phyloP scores from a whole-genome alignment of 805 yeast species.

The Pichia pseudocactophila region DNA sequence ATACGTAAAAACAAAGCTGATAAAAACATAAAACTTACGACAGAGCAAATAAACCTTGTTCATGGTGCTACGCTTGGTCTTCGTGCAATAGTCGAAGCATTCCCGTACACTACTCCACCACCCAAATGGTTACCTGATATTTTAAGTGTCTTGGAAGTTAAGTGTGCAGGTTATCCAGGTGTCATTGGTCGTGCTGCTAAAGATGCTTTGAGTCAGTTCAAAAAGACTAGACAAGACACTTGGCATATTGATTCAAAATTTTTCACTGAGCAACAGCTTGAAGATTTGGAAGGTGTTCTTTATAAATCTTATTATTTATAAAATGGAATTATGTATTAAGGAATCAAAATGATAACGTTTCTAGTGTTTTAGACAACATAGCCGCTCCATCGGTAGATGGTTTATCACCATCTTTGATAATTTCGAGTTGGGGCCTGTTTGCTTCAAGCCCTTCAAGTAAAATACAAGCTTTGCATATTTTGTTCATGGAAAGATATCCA shows the following conservation, averaged over 20 bases:
- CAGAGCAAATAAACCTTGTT: conserved; percentile 37
- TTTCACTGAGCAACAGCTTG: conserved; percentile 71
- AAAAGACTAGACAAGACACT: conserved; percentile 87
- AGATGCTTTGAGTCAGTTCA: conserved; percentile 70
- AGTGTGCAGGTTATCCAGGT: conserved; percentile 67
- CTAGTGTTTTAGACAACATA: conserved; percentile 49
- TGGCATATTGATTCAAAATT: conserved; percentile 84
- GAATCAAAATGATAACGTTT: conserved; percentile 48
- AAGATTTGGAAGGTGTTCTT: conserved; percentile 87
- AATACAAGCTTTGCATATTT: conserved; percentile 87
- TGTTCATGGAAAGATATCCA: conserved; percentile 85
- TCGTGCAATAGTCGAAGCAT: conserved; percentile 82
- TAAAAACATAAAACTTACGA: conserved; percentile 29
- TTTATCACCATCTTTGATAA: conserved; percentile 37
- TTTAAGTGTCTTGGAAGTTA: conserved; percentile 58
- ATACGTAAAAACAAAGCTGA: conserved; percentile 28
- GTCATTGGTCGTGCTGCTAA: conserved; percentile 78
- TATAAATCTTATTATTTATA: conserved; percentile 88
- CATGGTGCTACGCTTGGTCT: conserved; percentile 88
- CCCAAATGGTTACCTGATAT: conserved; percentile 82
- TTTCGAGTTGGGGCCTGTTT: conserved; percentile 53
- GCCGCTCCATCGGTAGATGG: conserved; percentile 55
- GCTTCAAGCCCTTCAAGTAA: conserved; percentile 76
- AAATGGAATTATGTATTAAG: neutral
- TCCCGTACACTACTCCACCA: conserved; percentile 85